phyloP scores from a whole-genome alignment of 78 protist species.

The Fonticula alba region DNA sequence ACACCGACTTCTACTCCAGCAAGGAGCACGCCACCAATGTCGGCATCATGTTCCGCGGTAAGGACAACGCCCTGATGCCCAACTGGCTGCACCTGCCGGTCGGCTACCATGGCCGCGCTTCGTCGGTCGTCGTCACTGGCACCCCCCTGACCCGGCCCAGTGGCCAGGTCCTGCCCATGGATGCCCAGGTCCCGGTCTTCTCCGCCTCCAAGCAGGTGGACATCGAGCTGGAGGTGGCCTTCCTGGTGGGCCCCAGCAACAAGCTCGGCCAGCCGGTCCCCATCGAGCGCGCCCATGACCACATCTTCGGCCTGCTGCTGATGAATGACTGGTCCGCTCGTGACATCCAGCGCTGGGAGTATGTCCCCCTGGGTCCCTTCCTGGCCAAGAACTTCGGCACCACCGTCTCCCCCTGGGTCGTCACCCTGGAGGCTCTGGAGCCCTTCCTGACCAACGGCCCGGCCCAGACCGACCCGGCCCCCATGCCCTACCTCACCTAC shows the following conservation, averaged over 20 bases:
- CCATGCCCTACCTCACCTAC: constrained; percentile 46
- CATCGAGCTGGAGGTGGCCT: constrained; percentile 70
- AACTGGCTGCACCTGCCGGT: constrained; percentile 74
- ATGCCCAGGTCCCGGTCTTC: constrained; percentile 30
- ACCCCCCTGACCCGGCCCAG: constrained; percentile 58
- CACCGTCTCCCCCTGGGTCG: constrained; percentile 87
- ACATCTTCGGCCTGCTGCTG: constrained; percentile 72
- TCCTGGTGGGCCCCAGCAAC: constrained; percentile 51
- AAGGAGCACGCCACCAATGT: constrained; percentile 77
- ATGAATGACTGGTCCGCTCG: constrained; percentile 85
- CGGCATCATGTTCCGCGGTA: constrained; percentile 62
- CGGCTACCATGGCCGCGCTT: constrained; percentile 86
- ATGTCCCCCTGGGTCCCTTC: constrained; percentile 90
- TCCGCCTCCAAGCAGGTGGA: constrained; percentile 41
- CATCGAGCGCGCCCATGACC: constrained; percentile 46
- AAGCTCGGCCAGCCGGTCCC: constrained; percentile 55
- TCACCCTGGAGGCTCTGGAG: constrained; percentile 73
- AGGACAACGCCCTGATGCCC: constrained; percentile 59
- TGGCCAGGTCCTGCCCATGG: constrained; percentile 52
- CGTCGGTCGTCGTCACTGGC: constrained; percentile 61
- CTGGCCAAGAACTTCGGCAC: constrained; percentile 72
- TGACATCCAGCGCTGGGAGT: constrained; percentile 76
- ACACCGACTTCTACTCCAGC: constrained; percentile 85
- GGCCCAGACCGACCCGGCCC: constrained; percentile 37
- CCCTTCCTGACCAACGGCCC: constrained; percentile 49